These are phyloP conservation scores for Pyrus hybrid DNA, from an alignment of 331 rosid species.

Conservation along the genomic window DNA sequence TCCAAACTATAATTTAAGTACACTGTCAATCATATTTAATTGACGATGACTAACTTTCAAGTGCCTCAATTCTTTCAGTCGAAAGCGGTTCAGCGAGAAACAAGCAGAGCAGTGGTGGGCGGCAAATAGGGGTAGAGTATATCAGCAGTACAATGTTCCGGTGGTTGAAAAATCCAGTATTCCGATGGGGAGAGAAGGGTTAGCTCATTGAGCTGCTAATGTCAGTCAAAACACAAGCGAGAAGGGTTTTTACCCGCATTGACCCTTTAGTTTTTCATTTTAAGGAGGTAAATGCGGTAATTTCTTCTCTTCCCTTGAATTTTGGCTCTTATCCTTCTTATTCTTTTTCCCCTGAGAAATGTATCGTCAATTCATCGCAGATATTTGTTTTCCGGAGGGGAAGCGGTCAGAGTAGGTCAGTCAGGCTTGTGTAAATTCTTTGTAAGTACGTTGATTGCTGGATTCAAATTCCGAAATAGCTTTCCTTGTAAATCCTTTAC, in stretches of 20 bases:
- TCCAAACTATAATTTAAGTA: background rate
- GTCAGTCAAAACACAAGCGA: background rate
- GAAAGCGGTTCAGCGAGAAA: constrained; percentile 34
- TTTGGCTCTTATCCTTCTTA: background rate
- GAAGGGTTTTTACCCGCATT: background rate
- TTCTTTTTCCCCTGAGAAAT: background rate
- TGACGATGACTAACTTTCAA: background rate
- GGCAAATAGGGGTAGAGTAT: constrained; percentile 23
- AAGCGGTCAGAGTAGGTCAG: background rate
- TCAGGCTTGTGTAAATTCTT: constrained; percentile 16
- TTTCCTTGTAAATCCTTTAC: constrained; percentile 10
- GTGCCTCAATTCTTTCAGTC: constrained; percentile 16
- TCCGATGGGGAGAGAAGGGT: constrained; percentile 16
- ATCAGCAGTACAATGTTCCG: constrained; percentile 28
- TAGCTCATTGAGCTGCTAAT: constrained; percentile 11
- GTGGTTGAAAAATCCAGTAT: constrained; percentile 17
- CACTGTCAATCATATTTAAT: background rate
- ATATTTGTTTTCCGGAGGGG: background rate
- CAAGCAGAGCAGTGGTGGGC: constrained; percentile 37
- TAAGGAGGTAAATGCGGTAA: background rate
- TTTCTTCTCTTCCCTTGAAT: background rate
- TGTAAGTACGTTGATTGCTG: constrained; percentile 10
- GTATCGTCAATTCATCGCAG: background rate
- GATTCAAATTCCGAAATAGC: background rate
- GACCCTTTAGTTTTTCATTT: constrained; percentile 8